These are phyloP conservation scores for Vicia faba DNA, from an alignment of 306 rosid species.

Conservation along the genomic window DNA sequence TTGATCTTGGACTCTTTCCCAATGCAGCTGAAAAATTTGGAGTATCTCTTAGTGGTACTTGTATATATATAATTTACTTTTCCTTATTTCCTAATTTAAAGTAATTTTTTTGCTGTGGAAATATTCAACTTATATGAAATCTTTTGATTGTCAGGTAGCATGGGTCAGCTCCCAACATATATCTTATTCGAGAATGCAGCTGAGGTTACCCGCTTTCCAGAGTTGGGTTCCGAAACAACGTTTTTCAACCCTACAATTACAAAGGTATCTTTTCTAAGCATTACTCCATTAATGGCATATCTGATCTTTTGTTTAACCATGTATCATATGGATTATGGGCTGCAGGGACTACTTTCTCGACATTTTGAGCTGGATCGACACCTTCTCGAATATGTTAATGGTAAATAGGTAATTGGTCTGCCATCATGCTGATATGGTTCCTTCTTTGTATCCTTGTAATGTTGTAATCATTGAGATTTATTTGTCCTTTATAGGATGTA, in stretches of 20 bases:
- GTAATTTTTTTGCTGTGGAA: constrained; percentile 9
- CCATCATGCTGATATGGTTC: neutral
- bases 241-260: constrained; percentile 60
- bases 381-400: constrained; percentile 75
- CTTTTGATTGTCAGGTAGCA: constrained; percentile 59
- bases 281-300: constrained; percentile 15
- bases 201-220: constrained; percentile 80
- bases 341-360: constrained; percentile 74
- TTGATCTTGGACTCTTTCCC: constrained; percentile 95
- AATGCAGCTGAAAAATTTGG: constrained; percentile 84
- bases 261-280: constrained; percentile 49
- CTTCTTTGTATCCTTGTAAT: neutral
- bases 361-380: constrained; percentile 83
- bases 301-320: neutral
- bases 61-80: constrained; percentile 2
- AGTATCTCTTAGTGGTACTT: constrained; percentile 74
- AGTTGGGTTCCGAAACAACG: constrained; percentile 56
- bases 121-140: constrained; percentile 33
- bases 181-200: constrained; percentile 82
- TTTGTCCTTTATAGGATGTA: constrained; percentile 11
- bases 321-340: constrained; percentile 19
- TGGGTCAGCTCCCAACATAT: constrained; percentile 84
- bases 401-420: constrained; percentile 51
- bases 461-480: constrained; percentile 21
- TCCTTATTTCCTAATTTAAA: neutral